Base-by-base conservation (phyloP, 495 filamentous ascomycete species). In the Lichina pygmaea region DNA sequence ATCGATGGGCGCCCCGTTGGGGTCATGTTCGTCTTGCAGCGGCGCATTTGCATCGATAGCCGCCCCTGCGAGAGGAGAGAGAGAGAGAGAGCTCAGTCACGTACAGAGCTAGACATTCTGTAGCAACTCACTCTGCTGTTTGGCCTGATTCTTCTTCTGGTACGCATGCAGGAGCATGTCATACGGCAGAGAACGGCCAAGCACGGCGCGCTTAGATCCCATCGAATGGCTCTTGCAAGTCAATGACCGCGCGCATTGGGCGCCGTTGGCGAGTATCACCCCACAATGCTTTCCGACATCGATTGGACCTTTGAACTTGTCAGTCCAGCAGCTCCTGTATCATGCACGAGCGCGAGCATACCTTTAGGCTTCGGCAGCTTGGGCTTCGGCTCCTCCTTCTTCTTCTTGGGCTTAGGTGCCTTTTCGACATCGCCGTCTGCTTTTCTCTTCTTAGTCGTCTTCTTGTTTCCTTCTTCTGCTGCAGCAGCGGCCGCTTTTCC, bases 131-230 rank as follows among this genome's bases (percentile, higher is more conserved):
- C 81, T 91, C 57, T 94, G 86, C 62, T 89, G 81, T 53, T 91
- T 86, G 10, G 89, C 89, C 60, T 95, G 89, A 57, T 95, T 97
- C 66, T 92, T 93, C 68, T 94, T 94, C 63, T 97, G 89, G 58
- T 97, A 95, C 13, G 82, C 79, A 32, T 81, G 73, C 17, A 97
- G 70, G 30, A 97, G 63, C 72, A 89, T 84, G 58, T 95, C 86
- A 56, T 97, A 97, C 2, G 91, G 91, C 44, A 93, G 64, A 34
- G 81, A 86, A 33, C 89, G 67, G 6, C 89, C 89, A 11, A 85
- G 78, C 4, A 97, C 89, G 0, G 75, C 73, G 51, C 89, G 71
- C 61, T 97, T 97, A 7, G 89, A 78, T 9, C 89, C 86, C 91
- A 97, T 95, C 33, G 74, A 78, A 52, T 97, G 89, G 47, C 78